Evolutionary conservation across 2,329 filamentous ascomycete genomes (phyloP), one percentile per base, ranked within the genome.

Genomic region (Coleophoma cylindrospora): DNA sequence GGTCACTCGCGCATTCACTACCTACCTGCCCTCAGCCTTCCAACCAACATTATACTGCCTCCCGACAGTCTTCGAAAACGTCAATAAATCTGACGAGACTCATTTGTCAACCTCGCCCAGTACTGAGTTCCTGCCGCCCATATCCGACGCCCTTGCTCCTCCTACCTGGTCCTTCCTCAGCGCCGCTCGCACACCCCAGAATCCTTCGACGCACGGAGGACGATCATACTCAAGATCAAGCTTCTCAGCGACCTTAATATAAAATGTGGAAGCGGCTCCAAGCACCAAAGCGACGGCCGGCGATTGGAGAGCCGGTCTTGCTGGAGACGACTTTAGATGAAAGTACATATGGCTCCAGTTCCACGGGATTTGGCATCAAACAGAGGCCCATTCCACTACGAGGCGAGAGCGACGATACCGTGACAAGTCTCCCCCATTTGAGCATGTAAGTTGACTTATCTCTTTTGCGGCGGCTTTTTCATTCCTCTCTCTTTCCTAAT

Each of bases 231-330:
- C 40, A 44, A 45, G 34, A 34, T 19, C 38, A 41, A n/a, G 46
- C 47, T 50, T 49, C 49, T 43, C 37, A 32, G 38, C 19, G 9
- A n/a, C 41, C 13, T 32, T 15, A 32, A 40, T 27, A 43, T 47
- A 68, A 53, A n/a, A 79, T 81, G 78, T 81, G 76, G 76, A 76
- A 77, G 63, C 74, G 75, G 60, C 64, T 77, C 59, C 67, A 74
- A 61, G 57, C 69, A 70, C 55, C 73, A 65, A 27, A 27, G 9
- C 27, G 27, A 3, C 59, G 72, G 51, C 70, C 68, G 43, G 61
- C 64, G 15, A 73, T 73, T 56, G 68, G 70, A 49, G 70, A 69
- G 58, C 71, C 74, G 34, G 69, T 71, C 41, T 64, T 74, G 47
- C 61, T 72, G 57, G 67, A 72, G 60, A 73, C 70, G 21, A 71